Evolutionary conservation across 768 basidiomycete genomes (phyloP).

Genomic region (Podaxis sp.): DNA sequence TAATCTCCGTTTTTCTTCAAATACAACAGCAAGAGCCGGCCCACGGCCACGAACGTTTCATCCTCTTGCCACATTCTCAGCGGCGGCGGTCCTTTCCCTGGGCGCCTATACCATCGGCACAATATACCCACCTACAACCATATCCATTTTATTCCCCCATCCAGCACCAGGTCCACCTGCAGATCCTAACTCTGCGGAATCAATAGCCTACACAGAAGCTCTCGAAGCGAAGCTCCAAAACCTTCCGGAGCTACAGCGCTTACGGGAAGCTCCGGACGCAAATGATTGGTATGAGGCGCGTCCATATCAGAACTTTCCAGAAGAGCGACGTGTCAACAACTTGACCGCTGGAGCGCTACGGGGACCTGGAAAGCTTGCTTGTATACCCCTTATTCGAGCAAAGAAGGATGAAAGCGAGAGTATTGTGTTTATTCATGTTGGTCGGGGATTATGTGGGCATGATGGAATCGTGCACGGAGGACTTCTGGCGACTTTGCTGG

Average conservation of each 20-base stretch:
- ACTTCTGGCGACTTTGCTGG: constrained; percentile 83
- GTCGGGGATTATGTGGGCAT: constrained; percentile 85
- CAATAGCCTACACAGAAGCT: constrained; percentile 51
- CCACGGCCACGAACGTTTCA: background rate
- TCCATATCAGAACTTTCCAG: constrained; percentile 70
- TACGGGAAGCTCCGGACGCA: constrained; percentile 49
- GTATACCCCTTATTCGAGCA: constrained; percentile 75
- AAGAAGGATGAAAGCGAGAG: constrained; percentile 76
- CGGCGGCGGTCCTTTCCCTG: background rate
- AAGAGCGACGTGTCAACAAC: constrained; percentile 75
- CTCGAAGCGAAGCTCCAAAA: constrained; percentile 72
- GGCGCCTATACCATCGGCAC: constrained; percentile 47
- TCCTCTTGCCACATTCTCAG: background rate
- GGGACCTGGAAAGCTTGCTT: constrained; percentile 84
- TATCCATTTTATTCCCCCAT: constrained; percentile 74
- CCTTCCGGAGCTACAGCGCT: constrained; percentile 54
- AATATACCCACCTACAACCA: constrained; percentile 66
- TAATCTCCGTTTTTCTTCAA: constrained; percentile 8
- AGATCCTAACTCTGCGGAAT: constrained; percentile 55
- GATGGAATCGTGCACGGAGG: constrained; percentile 97
- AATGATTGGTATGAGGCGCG: constrained; percentile 76
- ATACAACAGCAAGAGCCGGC: background rate
- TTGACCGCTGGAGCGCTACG: constrained; percentile 83
- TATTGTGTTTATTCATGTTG: constrained; percentile 74
- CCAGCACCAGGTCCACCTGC: constrained; percentile 68